Conservation (phyloP, 768 basidiomycete species). For the Boletus rubescentipes region DNA sequence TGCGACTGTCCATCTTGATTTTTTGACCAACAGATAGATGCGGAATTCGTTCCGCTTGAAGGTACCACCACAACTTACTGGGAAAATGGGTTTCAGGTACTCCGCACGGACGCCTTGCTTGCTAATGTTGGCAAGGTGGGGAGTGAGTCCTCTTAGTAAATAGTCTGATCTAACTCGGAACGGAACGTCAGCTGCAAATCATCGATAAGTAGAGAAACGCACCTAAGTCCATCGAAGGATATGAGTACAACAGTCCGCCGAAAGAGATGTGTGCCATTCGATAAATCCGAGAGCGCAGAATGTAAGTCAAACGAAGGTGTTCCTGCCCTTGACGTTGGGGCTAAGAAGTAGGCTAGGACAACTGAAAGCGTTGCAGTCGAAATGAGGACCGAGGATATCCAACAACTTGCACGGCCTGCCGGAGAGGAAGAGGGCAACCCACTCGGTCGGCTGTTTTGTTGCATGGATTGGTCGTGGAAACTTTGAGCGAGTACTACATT, state of each 20-base stretch:
- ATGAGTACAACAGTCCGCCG: slow-evolving; percentile 78
- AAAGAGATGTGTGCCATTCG: slow-evolving; percentile 82
- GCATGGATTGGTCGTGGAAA: slow-evolving; percentile 2
- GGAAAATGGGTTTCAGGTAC: slow-evolving; percentile 79
- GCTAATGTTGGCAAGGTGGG: slow-evolving; percentile 72
- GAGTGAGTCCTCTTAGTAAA: slow-evolving; percentile 75
- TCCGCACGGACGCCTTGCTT: slow-evolving; percentile 78
- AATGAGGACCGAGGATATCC: slow-evolving; percentile 5
- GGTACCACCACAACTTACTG: slow-evolving; percentile 46
- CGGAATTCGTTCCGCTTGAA: background rate
- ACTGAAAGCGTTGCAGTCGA: slow-evolving; percentile 1
- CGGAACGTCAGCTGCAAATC: background rate
- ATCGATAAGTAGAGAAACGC: background rate
- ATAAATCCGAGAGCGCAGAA: slow-evolving; percentile 23
- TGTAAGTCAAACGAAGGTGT: background rate
- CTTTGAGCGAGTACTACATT: background rate
- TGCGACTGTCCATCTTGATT: background rate
- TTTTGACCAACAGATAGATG: background rate
- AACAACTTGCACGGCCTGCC: background rate
- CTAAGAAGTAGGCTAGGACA: slow-evolving; percentile 8
- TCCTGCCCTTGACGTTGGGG: background rate
- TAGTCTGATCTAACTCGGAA: slow-evolving; percentile 60
- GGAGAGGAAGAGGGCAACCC: background rate
- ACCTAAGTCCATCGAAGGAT: slow-evolving; percentile 73
- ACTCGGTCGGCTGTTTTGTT: background rate